Evolutionary conservation across 257 asterid species (phyloP), one percentile per base, ranked within the genome.

Genomic region (Coffea canephora): DNA sequence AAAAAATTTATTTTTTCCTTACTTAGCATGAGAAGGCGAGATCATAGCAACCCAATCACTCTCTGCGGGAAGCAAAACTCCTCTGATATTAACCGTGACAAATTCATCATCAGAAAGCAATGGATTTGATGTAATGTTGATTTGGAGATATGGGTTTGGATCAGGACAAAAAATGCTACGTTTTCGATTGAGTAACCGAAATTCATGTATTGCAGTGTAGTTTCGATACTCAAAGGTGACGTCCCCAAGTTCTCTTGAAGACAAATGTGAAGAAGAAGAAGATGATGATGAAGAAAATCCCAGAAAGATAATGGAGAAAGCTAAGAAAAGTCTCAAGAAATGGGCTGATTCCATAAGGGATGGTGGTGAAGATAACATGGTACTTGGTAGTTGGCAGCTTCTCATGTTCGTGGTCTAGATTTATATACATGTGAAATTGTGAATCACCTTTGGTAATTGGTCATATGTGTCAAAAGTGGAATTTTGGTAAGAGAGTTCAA

Each of bases 31-130:
- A 39, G 98, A 85, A 73, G 98, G 97, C 0, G 98, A 91, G 80
- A 94, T 84, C 96, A 94, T 89, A 77, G 86, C 98, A 74, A 94
- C 93, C 98, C 98, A 94, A 75, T 91, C 84, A 6, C n/a, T 3
- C 0, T 41, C 18, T 1, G 91, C 84, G 14, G 97, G 97, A 52
- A 23, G 13, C 66, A 84, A 31, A 21, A 92, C 86, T 57, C 98
- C 98, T 43, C 85, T 82, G 66, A 94, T 25, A 15, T 86, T 86
- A 27, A 94, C 97, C 0, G 82, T 82, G 0, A 94, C 81, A 75
- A 72, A 84, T 46, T 68, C 88, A 13, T 92, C 96, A 49, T 91
- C 88, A 1, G 88, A 69, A 16, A 94, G 96, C 36, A 34, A 78
- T n/a, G 73, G 50, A 73, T 71, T 75, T n/a, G 85, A 55, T 21